Evolutionary conservation across 495 filamentous ascomycete genomes (phyloP).

Genomic region (Podospora appendiculata): DNA sequence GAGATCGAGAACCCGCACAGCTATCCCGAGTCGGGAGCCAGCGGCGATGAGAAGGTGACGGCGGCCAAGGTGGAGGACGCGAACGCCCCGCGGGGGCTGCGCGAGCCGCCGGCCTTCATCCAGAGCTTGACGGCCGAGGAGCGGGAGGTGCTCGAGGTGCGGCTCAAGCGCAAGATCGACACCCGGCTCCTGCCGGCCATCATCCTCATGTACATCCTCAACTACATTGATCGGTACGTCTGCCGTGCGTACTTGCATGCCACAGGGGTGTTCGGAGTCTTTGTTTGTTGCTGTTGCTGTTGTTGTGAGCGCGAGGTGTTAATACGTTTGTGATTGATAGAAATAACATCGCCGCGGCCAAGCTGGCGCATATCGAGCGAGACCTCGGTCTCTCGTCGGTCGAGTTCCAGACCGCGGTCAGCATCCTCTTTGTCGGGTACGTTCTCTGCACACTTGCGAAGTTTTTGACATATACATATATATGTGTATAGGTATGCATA

Average conservation of each 20-base stretch:
- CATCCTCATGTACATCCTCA: conserved; percentile 58
- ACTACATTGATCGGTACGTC: conserved; percentile 62
- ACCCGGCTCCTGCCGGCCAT: conserved; percentile 50
- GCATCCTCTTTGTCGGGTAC: conserved; percentile 68
- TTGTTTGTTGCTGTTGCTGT: no score
- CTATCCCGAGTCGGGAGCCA: background rate
- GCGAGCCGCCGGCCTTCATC: conserved; percentile 41
- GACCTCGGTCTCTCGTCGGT: conserved; percentile 36
- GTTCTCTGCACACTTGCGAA: conserved; percentile 9
- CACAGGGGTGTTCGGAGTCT: no score
- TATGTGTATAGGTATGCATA: conserved; percentile 6
- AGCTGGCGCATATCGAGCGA: conserved; percentile 39
- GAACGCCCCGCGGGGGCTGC: conserved; percentile 3
- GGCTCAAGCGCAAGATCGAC: conserved; percentile 58
- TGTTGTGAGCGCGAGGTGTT: background rate
- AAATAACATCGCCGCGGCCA: conserved; percentile 47
- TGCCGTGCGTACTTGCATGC: no score
- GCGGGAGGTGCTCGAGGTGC: conserved; percentile 36
- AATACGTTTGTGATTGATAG: conserved; percentile 7
- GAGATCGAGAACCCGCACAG: no score
- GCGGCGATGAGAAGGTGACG: conserved; percentile 11
- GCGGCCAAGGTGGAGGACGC: conserved; percentile 8
- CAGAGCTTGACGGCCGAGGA: conserved; percentile 38
- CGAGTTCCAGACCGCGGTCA: conserved; percentile 55
- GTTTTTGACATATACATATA: background rate